Evolutionary conservation across 1,284 basidiomycete species (phyloP).

Genomic region (Malassezia yamatoensis): DNA sequence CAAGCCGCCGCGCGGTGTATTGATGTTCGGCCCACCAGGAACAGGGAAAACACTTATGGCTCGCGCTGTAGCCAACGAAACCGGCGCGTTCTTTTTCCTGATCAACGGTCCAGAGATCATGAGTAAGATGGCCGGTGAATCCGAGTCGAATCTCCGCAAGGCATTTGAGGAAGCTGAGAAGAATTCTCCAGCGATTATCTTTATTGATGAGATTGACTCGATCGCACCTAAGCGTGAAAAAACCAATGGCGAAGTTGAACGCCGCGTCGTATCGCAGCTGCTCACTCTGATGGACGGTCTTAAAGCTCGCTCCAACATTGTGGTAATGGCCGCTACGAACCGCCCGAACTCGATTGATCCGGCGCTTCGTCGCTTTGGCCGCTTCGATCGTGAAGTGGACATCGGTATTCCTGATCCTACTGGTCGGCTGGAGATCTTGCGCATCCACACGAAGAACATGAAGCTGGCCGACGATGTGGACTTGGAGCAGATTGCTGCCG

Average conservation of each 20-base stretch:
- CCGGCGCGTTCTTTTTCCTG: constrained; percentile 98
- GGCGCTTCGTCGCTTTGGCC: constrained; percentile 91
- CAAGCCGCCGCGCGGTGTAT: constrained; percentile 73
- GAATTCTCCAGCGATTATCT: constrained; percentile 99
- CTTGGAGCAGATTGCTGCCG: constrained; percentile 89
- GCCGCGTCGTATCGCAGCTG: constrained; percentile 94
- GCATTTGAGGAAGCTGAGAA: constrained; percentile 99
- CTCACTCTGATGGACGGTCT: constrained; percentile 97
- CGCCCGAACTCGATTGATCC: constrained; percentile 98
- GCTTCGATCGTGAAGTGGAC: constrained; percentile 97
- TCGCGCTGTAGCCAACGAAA: constrained; percentile 96
- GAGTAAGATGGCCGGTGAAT: constrained; percentile 99
- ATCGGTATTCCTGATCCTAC: constrained; percentile 98
- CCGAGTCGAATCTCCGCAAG: constrained; percentile 90
- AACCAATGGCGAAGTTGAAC: constrained; percentile 98
- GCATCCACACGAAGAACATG: constrained; percentile 99
- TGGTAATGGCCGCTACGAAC: constrained; percentile 99
- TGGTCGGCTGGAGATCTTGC: constrained; percentile 91
- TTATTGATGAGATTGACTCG: constrained; percentile 98
- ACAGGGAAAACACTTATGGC: constrained; percentile 63
- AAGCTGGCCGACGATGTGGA: constrained; percentile 96
- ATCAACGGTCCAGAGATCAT: constrained; percentile 99
- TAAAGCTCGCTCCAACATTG: constrained; percentile 95
- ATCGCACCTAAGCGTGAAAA: constrained; percentile 99
- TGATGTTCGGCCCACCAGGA: constrained; percentile 48